These are phyloP conservation scores for Podospora pseudoanserina DNA, from an alignment of 495 filamentous ascomycete genomes.

Conservation along the genomic window DNA sequence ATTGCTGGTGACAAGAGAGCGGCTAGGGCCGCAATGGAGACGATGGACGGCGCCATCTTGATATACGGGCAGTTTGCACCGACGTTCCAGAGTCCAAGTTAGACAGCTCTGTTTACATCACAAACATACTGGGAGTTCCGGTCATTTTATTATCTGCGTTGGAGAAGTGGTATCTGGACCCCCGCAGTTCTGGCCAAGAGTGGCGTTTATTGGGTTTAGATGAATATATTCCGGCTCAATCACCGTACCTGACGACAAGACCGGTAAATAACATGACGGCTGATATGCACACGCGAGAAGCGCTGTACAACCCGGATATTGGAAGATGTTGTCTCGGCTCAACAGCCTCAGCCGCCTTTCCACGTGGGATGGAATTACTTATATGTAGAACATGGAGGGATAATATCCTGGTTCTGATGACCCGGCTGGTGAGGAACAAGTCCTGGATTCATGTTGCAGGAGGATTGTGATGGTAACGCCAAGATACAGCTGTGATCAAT, in stretches of 20 bases:
- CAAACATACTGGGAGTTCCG: neutral
- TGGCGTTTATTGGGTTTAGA: neutral
- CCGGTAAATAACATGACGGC: neutral
- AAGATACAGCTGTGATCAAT: too few relatives aligned
- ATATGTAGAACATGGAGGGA: neutral
- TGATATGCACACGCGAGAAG: conserved; percentile 1
- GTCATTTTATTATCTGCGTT: neutral
- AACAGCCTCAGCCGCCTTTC: neutral
- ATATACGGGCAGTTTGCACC: neutral
- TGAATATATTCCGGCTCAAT: conserved; percentile 4
- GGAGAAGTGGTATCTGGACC: neutral
- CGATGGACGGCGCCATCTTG: neutral
- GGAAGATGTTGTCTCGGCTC: neutral
- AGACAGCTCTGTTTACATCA: neutral
- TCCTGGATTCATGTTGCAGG: too few relatives aligned
- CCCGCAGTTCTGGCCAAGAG: neutral
- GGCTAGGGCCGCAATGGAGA: neutral
- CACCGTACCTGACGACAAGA: neutral
- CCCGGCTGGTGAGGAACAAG: too few relatives aligned
- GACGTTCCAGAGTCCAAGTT: neutral
- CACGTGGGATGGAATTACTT: neutral
- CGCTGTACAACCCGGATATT: neutral
- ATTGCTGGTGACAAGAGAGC: neutral
- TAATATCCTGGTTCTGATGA: neutral
- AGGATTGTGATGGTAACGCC: too few relatives aligned